Conservation (phyloP, 169 alveolate species). For the Plasmodium relictum region DNA sequence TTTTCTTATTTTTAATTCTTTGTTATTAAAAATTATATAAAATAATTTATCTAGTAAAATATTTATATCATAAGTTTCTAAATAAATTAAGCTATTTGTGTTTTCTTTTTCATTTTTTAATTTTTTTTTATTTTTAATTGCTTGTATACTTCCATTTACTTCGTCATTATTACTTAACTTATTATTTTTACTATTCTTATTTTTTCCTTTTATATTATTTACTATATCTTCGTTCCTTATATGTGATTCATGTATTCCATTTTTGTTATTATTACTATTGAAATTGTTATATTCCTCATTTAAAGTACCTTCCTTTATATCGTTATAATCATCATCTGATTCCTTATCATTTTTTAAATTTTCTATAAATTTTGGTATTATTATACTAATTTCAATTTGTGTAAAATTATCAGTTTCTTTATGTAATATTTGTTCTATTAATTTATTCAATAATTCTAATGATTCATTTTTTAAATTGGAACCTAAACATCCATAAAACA, state of each 20-base stretch:
- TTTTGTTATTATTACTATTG: neutral
- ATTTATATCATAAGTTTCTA: constrained; percentile 49
- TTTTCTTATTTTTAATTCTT: constrained; percentile 73
- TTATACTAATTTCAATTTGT: constrained; percentile 73
- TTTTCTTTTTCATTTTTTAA: constrained; percentile 9
- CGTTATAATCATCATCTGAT: constrained; percentile 16
- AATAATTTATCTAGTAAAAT: constrained; percentile 41
- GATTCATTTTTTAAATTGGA: constrained; percentile 56
- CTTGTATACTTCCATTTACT: neutral
- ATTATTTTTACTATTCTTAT: constrained; percentile 4
- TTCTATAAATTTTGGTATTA: constrained; percentile 75
- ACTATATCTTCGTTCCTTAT: neutral
- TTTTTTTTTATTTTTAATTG: neutral
- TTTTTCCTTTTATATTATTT: neutral
- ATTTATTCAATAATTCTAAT: constrained; percentile 41
- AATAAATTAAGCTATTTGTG: constrained; percentile 22
- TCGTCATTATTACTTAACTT: neutral
- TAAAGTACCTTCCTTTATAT: neutral
- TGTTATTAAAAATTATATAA: constrained; percentile 26
- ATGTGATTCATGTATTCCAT: neutral
- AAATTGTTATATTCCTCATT: neutral
- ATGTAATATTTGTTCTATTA: constrained; percentile 65
- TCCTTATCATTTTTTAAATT: constrained; percentile 44
- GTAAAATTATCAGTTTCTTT: constrained; percentile 75
- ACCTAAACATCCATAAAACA: constrained; percentile 72